Conservation (phyloP, 208 protist species). For the Leishmania tarentolae region DNA sequence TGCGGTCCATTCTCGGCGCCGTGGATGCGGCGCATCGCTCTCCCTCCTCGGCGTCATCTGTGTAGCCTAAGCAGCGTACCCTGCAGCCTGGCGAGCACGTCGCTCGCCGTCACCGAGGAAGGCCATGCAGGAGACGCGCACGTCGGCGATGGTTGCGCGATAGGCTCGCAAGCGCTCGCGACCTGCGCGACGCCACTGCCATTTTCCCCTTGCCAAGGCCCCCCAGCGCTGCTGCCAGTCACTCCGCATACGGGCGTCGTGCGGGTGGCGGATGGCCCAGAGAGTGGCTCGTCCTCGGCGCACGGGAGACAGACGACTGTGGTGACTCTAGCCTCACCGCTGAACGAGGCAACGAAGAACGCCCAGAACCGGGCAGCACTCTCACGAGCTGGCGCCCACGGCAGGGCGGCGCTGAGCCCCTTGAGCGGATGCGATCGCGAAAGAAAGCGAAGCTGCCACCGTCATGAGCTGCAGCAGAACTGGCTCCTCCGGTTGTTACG, state of each 20-base stretch:
- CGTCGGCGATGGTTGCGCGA: not conserved
- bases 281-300: not conserved
- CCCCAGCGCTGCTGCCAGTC: not conserved
- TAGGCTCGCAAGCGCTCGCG: not conserved
- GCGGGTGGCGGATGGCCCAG: not conserved
- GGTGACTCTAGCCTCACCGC: not conserved
- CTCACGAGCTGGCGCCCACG: not conserved
- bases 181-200: not conserved
- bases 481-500: constrained; percentile 13
- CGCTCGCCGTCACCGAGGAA: not conserved
- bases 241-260: not conserved
- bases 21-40: not conserved
- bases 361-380: not conserved
- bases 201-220: not conserved
- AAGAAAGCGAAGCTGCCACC: not conserved
- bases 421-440: not conserved
- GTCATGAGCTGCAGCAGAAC: not conserved
- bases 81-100: not conserved
- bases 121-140: not conserved
- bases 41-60: not conserved
- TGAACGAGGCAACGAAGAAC: not conserved
- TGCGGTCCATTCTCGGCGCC: not conserved
- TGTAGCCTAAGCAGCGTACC: not conserved
- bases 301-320: not conserved
- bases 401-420: not conserved